A percentile compares a stretch with the other conserved stretches of the same genome.
Conservation (phyloP, 2,329 filamentous ascomycete genomes). For the Drechslerella stenobrocha region DNA sequence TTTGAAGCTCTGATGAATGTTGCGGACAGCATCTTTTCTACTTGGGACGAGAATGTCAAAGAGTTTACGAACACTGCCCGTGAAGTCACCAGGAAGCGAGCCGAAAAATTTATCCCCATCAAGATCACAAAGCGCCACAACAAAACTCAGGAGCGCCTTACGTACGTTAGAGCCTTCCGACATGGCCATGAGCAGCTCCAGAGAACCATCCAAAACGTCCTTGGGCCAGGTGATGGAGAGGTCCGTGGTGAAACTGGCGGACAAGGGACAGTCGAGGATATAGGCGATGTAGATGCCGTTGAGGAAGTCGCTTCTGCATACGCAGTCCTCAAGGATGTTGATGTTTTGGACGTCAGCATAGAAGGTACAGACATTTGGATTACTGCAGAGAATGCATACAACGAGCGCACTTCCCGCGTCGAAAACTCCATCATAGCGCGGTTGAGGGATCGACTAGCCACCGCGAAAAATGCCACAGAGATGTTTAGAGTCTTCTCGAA, state of each 20-base stretch:
- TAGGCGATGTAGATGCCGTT: conserved; percentile 94
- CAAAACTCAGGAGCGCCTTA: conserved; percentile 84
- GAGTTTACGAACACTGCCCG: conserved; percentile 97
- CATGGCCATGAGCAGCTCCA: conserved; percentile 98
- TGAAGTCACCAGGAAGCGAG: conserved; percentile 87
- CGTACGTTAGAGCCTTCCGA: conserved; percentile 91
- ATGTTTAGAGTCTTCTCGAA: conserved; percentile 99
- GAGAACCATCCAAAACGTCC: conserved; percentile 93
- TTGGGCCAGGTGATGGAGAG: conserved; percentile 68
- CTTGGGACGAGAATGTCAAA: conserved; percentile 95
- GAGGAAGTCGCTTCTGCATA: conserved; percentile 95
- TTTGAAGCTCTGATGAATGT: conserved; percentile 83
- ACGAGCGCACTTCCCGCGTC: conserved; percentile 92
- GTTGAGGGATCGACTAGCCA: conserved; percentile 86
- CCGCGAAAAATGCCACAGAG: conserved; percentile 95
- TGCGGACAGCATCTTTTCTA: conserved; percentile 80
- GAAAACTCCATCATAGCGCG: conserved; percentile 98
- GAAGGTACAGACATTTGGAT: conserved; percentile 92
- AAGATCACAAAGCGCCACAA: conserved; percentile 87
- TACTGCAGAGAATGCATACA: conserved; percentile 92
- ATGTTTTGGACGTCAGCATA: conserved; percentile 86
- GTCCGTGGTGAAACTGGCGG: conserved; percentile 61
- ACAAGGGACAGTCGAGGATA: conserved; percentile 77
- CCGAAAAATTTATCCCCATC: conserved; percentile 98
- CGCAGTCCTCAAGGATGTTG: conserved; percentile 88